Base-by-base conservation (phyloP, 768 basidiomycete species). In the Phaeotremella skinneri region DNA sequence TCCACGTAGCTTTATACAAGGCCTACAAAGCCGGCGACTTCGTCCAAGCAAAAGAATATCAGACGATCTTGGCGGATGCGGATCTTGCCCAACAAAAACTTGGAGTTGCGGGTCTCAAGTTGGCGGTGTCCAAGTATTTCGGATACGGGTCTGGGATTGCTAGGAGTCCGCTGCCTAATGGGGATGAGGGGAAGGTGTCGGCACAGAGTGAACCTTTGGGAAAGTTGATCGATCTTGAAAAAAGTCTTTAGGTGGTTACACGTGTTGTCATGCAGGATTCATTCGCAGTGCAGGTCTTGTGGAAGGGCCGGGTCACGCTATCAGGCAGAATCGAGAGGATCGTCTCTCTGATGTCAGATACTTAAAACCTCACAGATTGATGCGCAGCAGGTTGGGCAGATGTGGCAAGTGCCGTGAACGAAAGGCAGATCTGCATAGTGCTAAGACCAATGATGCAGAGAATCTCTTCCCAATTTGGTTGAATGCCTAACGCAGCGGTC, bases 31-130 rank as follows among this genome's bases (percentile, higher is more conserved):
- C 49, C 9, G 62, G 64, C 4, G 60, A 67, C 16, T n/a, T 64
- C 4, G 48, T 52, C 17, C 37, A 49, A 31, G 68, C 68, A 1
- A 59, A 56, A 29, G 41, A 62, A 45, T 43, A 60, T n/a, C 68
- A 69, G 49, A 52, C 58, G 9, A 34, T 60, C 6, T 51, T 64
- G 16, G 51, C 54, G 11, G 54, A 64, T 37, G 68, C 64, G 1
- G 68, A 65, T 20, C 53, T 59, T 20, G 50, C 65, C 20, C 58
- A 63, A 42, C 26, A 32, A 21, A 63, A 62, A 34, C 55, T 63
- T 3, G 68, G 68, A 13, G 59, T 66, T 32, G 55, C 62, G n/a
- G 68, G 68, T 20, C 48, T 66, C 56, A 66, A 65, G 53, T 52
- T 66, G 26, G 65, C 62, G 1, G 64, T 66, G 2, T 45, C 54